Conservation (phyloP, 495 filamentous ascomycete genomes). For the Cenococcum geophilum region DNA sequence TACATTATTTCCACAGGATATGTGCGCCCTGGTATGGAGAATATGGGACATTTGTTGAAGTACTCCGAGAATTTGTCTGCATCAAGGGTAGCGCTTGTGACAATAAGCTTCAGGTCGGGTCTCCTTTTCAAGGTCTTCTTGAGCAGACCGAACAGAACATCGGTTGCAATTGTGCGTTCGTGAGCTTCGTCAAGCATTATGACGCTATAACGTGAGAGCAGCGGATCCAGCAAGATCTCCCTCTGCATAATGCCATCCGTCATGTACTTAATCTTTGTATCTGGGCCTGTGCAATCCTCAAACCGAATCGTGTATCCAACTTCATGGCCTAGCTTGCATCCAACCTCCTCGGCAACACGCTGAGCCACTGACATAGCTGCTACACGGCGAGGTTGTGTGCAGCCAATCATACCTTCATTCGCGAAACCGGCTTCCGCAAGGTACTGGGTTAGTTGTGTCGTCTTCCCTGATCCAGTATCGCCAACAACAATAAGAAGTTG, state of each 20-base stretch:
- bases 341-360: conserved; percentile 94
- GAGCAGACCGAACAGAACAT: conserved; percentile 87
- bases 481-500: conserved; percentile 94
- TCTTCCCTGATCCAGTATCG: conserved; percentile 96
- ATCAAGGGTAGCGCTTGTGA: conserved; percentile 92
- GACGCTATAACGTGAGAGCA: conserved; percentile 80
- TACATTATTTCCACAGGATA: conserved; percentile 95
- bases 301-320: conserved; percentile 98
- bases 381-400: conserved; percentile 94
- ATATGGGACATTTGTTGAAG: conserved; percentile 90
- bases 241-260: conserved; percentile 97
- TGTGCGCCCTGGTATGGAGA: conserved; percentile 91
- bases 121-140: conserved; percentile 88
- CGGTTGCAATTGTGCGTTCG: conserved; percentile 93
- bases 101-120: conserved; percentile 86
- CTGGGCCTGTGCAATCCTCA: conserved; percentile 84
- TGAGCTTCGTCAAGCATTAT: conserved; percentile 99
- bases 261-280: conserved; percentile 98
- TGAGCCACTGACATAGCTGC: conserved; percentile 97
- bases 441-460: conserved; percentile 93
- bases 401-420: conserved; percentile 88
- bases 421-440: conserved; percentile 88
- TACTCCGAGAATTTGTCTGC: conserved; percentile 96
- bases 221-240: conserved; percentile 86
- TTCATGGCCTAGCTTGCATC: conserved; percentile 81